Evolutionary conservation across 2,329 filamentous ascomycete genomes (phyloP).

Genomic region (Trichoderma atrobrunneum): DNA sequence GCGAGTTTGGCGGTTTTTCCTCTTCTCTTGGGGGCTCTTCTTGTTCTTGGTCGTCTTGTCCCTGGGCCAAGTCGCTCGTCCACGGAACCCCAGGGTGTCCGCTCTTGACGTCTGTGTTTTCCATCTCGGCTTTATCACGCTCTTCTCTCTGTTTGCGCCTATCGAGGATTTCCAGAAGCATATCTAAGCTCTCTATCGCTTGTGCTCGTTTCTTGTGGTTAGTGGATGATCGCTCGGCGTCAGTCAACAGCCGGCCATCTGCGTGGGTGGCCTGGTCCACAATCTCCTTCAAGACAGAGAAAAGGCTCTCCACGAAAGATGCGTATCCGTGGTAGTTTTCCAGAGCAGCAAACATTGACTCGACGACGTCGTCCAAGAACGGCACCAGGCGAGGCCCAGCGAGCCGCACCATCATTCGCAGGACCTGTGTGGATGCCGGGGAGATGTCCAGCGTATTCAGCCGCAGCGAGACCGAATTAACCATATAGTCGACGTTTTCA

Average conservation of each 20-base stretch:
- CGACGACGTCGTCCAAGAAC: constrained; percentile 87
- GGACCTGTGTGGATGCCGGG: constrained; percentile 82
- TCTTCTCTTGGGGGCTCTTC: constrained; percentile 35
- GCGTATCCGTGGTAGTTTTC: constrained; percentile 95
- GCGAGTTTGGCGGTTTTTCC: constrained; percentile 65
- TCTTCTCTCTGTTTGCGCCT: constrained; percentile 45
- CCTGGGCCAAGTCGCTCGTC: constrained; percentile 33
- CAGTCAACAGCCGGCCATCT: constrained; percentile 46
- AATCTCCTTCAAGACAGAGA: constrained; percentile 76
- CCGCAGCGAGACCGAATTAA: constrained; percentile 85
- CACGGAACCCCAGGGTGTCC: constrained; percentile 38
- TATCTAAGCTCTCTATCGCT: constrained; percentile 38
- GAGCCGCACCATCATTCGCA: constrained; percentile 90
- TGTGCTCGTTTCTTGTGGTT: constrained; percentile 43
- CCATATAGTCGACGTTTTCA: constrained; percentile 91
- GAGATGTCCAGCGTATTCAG: constrained; percentile 91
- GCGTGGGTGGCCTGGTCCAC: constrained; percentile 75
- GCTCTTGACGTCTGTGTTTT: constrained; percentile 29
- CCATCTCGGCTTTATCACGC: constrained; percentile 37
- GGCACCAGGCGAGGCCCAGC: constrained; percentile 79
- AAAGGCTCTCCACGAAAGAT: constrained; percentile 78
- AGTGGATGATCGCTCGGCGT: constrained; percentile 33
- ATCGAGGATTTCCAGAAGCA: constrained; percentile 58
- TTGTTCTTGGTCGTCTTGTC: constrained; percentile 35
- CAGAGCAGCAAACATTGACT: constrained; percentile 87